phyloP scores from a whole-genome alignment of 352 stramenopile genomes.

The Phytophthora constricta region DNA sequence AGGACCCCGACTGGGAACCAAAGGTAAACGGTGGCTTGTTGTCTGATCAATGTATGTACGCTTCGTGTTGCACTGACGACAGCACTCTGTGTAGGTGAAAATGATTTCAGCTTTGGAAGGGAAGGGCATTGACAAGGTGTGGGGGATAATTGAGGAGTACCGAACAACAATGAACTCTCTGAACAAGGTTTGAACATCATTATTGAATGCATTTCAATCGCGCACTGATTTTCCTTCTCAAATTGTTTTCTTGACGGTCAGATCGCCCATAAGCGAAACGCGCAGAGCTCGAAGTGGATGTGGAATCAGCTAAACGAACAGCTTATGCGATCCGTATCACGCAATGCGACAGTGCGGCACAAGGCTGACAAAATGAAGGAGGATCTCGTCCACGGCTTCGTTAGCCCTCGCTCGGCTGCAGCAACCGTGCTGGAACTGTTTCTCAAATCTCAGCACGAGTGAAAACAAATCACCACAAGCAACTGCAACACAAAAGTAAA shows the following conservation, averaged over 20 bases:
- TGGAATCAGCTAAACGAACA: slow-evolving; percentile 84
- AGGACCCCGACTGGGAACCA: slow-evolving; percentile 84
- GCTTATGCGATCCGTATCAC: slow-evolving; percentile 69
- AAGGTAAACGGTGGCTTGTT: slow-evolving; percentile 37
- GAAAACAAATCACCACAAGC: no score
- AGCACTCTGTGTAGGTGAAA: slow-evolving; percentile 51
- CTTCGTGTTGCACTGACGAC: not conserved
- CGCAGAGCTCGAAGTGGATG: slow-evolving; percentile 83
- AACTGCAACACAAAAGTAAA: no score
- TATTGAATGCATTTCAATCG: no score
- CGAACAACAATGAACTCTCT: slow-evolving; percentile 59
- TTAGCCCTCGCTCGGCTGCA: slow-evolving; percentile 71
- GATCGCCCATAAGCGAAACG: slow-evolving; percentile 73
- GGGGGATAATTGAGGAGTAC: slow-evolving; percentile 69
- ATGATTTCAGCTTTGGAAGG: slow-evolving; percentile 74
- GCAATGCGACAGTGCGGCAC: slow-evolving; percentile 46
- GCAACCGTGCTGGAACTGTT: slow-evolving; percentile 68
- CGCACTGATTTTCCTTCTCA: no score
- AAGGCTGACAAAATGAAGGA: slow-evolving; percentile 67
- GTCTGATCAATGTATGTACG: not conserved
- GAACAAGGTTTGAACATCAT: slow-evolving; percentile 50
- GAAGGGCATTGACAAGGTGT: slow-evolving; percentile 77
- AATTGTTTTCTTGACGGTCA: no score
- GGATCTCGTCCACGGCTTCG: slow-evolving; percentile 66
- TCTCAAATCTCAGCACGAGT: slow-evolving; percentile 51